Percentiles rank a stretch among this genome's conserved stretches.
These are phyloP conservation scores for Lactarius trivialis DNA, from an alignment of 768 basidiomycete species.

Conservation along the genomic window DNA sequence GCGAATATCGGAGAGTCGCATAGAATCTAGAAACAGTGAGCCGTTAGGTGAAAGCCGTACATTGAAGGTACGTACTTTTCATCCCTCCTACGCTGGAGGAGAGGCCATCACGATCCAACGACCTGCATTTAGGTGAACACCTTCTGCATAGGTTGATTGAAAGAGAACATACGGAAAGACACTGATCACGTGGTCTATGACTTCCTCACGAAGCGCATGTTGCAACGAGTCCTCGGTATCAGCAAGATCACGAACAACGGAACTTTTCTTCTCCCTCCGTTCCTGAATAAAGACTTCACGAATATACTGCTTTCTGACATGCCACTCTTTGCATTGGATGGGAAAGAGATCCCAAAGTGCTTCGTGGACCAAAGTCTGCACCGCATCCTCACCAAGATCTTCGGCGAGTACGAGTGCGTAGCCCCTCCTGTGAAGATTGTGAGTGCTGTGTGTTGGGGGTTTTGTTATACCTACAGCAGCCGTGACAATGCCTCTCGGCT, in stretches of 20 bases:
- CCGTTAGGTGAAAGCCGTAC: neutral
- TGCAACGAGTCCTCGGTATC: neutral
- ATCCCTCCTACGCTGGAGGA: neutral
- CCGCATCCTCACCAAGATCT: neutral
- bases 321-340: neutral
- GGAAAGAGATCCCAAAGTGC: neutral
- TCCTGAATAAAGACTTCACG: neutral
- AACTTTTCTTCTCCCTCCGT: neutral
- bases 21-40: neutral
- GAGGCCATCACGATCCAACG: neutral
- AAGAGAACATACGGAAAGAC: constrained; percentile 3
- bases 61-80: neutral
- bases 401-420: neutral
- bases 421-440: neutral
- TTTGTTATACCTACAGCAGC: neutral
- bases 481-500: neutral
- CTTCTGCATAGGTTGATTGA: neutral
- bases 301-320: neutral
- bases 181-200: neutral
- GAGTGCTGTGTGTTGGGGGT: neutral
- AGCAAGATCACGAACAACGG: neutral
- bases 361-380: constrained; percentile 1
- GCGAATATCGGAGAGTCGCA: neutral
- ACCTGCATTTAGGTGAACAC: neutral
- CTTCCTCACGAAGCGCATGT: neutral